Conservation (phyloP, 768 basidiomycete genomes). For the Russula griseocarnosa region DNA sequence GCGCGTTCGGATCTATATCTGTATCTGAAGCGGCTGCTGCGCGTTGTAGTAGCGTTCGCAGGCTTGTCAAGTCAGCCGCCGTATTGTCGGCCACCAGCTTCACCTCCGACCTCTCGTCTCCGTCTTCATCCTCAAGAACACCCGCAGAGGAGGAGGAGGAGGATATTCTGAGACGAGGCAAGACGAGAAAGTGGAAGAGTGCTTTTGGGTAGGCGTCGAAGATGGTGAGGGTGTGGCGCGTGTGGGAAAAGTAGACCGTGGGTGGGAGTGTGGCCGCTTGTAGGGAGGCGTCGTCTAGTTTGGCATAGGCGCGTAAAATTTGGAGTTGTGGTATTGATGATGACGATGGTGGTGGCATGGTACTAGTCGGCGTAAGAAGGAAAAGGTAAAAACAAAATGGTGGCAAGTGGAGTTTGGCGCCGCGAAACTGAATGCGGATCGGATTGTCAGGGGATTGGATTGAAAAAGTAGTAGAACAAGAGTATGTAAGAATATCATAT, state of each 20-base stretch:
- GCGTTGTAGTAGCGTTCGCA: conserved; percentile 28
- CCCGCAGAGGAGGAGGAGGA: no score
- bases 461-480: no score
- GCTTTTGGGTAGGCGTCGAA: conserved; percentile 80
- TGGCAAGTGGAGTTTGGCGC: no score
- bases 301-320: conserved; percentile 60
- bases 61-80: conserved; percentile 1
- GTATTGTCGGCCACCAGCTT: background rate
- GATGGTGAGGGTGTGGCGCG: conserved; percentile 54
- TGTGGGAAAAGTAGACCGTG: conserved; percentile 56
- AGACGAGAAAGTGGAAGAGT: conserved; percentile 81
- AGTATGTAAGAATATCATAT: no score
- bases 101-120: conserved; percentile 18
- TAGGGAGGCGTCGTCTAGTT: conserved; percentile 39
- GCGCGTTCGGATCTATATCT: background rate
- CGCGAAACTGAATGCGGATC: no score
- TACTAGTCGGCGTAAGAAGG: no score
- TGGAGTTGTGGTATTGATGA: conserved; percentile 35
- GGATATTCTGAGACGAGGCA: conserved; percentile 50
- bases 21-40: background rate
- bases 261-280: conserved; percentile 47
- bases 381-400: no score
- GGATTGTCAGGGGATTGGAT: no score
- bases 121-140: no score
- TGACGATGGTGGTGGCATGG: background rate